Evolutionary conservation across 1,284 basidiomycete genomes (phyloP), one percentile per base, ranked within the genome.

Genomic region (Prillingera fragicola): DNA sequence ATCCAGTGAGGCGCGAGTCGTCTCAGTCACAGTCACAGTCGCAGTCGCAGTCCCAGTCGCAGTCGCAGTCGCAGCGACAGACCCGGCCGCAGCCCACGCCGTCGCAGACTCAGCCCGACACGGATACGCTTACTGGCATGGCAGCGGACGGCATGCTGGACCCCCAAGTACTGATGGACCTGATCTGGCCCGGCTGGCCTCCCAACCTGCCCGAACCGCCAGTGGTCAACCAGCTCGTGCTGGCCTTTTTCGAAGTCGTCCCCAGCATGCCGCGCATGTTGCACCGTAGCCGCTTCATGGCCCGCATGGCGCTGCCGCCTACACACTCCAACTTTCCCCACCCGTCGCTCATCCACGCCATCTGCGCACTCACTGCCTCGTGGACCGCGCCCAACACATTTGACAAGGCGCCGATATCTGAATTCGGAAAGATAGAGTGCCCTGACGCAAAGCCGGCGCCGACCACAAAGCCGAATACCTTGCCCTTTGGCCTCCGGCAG

Each of bases 271-370:
- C 63, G 5, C 59, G 67, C 15, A 51, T 74, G 14, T 51, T 75
- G 28, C 65, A 73, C 50, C 59, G 62, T 7, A 53, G 56, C 1
- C 59, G 65, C 3, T 73, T 76, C 56, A 59, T 73, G 35, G 43
- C 68, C 3, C 63, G 71, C 4, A 59, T 76, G 54, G 57, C 66
- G 14, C 65, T 75, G 8, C 73, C 74, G 0, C 73, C 74, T 1
- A 69, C 70, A 1, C 70, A 74, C 45, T 44, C 56, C 10, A 63
- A 67, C 18, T 75, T 75, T 53, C 74, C 74, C 3, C 72, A 74
- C 48, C 56, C 66, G 1, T 55, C 69, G 1, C 55, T 76, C 9
- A 57, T 76, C 3, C 74, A 75, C 50, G 63, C 70, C 28, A 67
- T 76, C 18, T 72, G 72, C 52, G 66, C 72, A 17, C 52, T 69